Evolutionary conservation across 495 filamentous ascomycete genomes (phyloP), one percentile per base, ranked within the genome.

Genomic region (Jackrogersella multiformis): DNA sequence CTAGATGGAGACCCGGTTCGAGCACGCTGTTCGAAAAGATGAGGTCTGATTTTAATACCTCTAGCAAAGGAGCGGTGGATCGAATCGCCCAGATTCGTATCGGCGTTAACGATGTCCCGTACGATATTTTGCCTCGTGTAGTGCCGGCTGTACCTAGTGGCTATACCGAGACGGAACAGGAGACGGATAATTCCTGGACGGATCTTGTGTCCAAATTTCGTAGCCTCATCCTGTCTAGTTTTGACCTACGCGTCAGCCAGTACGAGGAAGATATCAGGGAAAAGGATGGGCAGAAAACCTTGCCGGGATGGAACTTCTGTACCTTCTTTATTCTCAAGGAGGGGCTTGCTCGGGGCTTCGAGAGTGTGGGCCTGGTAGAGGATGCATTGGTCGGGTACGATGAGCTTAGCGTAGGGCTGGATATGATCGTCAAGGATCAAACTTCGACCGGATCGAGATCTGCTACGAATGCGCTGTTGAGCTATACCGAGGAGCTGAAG

Each of bases 301-400:
- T 99, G 20, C 95, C 96, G 2, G 95, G 95, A 0, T 99, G 96
- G 95, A 99, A 99, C 73, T 99, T 98, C 73, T 97, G 94, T 76
- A 98, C 96, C 0, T 99, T 97, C 73, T 99, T 99, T 73, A 91
- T 99, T 18, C 82, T 98, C 13, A 99, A 99, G 70, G 95, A 99
- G 74, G 95, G 95, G 4, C 82, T 99, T 39, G 93, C 94, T 4
- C 84, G 90, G 58, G 96, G 93, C 0, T 97, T 99, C 73, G 95
- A 99, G 76, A 97, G 91, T 76, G 94, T 97, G 10, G 96, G 96
- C 5, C 80, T 99, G 21, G 92, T 97, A 38, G 95, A 98, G 74
- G 95, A 99, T 82, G 94, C 95, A 8, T 79, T 99, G 38, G 89
- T 92, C 5, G 90, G 90, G 9, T 98, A 98, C 73, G 95, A 97